phyloP scores from a whole-genome alignment of 768 basidiomycete species.

The Psilocybe sp. region DNA sequence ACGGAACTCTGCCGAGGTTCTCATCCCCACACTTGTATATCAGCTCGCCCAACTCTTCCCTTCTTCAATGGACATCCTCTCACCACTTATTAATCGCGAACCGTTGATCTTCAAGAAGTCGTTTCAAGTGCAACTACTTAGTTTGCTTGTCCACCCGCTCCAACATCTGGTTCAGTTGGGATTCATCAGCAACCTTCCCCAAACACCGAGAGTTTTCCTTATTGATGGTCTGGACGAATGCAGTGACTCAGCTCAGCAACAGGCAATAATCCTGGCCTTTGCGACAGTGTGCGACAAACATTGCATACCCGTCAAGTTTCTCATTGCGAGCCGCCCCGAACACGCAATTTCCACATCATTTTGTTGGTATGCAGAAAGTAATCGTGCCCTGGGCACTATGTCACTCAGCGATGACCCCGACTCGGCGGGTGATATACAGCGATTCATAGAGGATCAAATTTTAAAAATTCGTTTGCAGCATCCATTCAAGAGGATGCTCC shows the following conservation, averaged over 20 bases:
- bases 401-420: neutral
- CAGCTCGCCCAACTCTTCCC: constrained; percentile 18
- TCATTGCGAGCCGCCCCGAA: constrained; percentile 2
- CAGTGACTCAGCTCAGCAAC: neutral
- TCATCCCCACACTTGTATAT: constrained; percentile 28
- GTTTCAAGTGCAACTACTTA: neutral
- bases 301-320: constrained; percentile 2
- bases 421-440: constrained; percentile 3
- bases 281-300: neutral
- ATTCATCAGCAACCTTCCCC: too few relatives aligned
- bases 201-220: neutral
- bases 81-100: constrained; percentile 4
- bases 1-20: constrained; percentile 18
- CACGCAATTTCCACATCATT: neutral
- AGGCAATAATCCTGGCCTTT: neutral
- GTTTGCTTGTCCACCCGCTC: neutral
- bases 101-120: neutral
- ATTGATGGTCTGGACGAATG: constrained; percentile 26
- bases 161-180: too few relatives aligned
- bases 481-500: neutral
- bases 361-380: neutral
- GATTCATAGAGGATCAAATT: constrained; percentile 2
- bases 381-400: neutral
- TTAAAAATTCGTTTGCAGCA: constrained; percentile 1
- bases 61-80: neutral